These are phyloP conservation scores for Kalaharituber pfeilii DNA, from an alignment of 2,329 filamentous ascomycete species.

Conservation along the genomic window DNA sequence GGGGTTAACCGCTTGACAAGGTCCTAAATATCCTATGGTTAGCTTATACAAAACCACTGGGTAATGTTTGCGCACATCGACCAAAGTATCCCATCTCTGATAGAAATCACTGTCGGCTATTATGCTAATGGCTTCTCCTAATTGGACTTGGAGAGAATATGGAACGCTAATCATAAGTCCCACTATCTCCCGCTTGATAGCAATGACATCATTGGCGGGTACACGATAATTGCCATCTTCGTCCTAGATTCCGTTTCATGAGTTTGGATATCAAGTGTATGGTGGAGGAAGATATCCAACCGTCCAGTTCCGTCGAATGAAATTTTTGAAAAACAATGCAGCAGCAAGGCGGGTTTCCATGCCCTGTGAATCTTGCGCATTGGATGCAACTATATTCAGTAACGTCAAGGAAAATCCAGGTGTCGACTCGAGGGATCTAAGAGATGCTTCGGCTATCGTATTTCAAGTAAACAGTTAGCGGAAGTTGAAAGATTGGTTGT, in stretches of 20 bases:
- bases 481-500: too few relatives aligned
- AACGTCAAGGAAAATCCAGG: slow-evolving; percentile 75
- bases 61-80: slow-evolving; percentile 41
- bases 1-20: slow-evolving; percentile 73
- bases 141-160: slow-evolving; percentile 70
- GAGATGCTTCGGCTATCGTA: slow-evolving; percentile 40
- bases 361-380: slow-evolving; percentile 39
- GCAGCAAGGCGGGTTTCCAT: slow-evolving; percentile 68
- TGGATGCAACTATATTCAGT: slow-evolving; percentile 74
- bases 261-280: not conserved
- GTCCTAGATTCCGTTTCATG: slow-evolving; percentile 35
- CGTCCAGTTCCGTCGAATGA: slow-evolving; percentile 84
- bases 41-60: slow-evolving; percentile 4
- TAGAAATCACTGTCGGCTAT: slow-evolving; percentile 98
- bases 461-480: too few relatives aligned
- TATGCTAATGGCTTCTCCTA: slow-evolving; percentile 90
- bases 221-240: slow-evolving; percentile 91
- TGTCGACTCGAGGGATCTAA: slow-evolving; percentile 61
- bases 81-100: slow-evolving; percentile 88
- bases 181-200: slow-evolving; percentile 89
- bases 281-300: slow-evolving; percentile 32
- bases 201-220: slow-evolving; percentile 59
- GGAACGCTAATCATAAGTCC: slow-evolving; percentile 92
- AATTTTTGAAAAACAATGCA: slow-evolving; percentile 96
- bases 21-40: slow-evolving; percentile 44